A percentile compares a stretch with the other conserved stretches of the same genome.
Conservation (phyloP, 345 rosid genomes). For the Moricandia arvensis region DNA sequence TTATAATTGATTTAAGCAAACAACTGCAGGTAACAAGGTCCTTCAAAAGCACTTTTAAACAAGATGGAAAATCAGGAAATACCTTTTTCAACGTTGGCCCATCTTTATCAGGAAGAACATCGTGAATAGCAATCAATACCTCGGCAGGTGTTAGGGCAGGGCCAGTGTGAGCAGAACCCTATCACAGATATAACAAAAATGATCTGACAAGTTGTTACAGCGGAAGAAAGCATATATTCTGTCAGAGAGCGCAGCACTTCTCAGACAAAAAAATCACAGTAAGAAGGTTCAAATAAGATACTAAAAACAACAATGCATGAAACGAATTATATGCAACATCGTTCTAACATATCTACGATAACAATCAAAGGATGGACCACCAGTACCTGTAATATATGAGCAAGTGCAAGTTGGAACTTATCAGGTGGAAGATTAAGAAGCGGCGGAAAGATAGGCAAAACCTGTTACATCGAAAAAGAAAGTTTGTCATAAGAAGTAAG, state of each 20-base stretch:
- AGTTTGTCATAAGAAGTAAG: neutral
- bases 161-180: slow-evolving; percentile 99
- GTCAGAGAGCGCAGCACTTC: slow-evolving; percentile 6
- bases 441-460: slow-evolving; percentile 87
- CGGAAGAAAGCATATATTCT: neutral
- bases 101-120: slow-evolving; percentile 79
- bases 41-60: slow-evolving; percentile 23
- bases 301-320: neutral
- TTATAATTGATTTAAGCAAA: slow-evolving; percentile 22
- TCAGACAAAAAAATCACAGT: slow-evolving; percentile 2
- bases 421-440: slow-evolving; percentile 86
- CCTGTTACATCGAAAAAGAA: slow-evolving; percentile 46
- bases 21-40: slow-evolving; percentile 11
- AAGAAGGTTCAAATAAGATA: neutral
- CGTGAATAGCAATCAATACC: slow-evolving; percentile 94
- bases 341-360: neutral
- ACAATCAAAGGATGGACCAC: slow-evolving; percentile 4
- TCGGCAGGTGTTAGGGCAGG: slow-evolving; percentile 98
- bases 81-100: slow-evolving; percentile 87
- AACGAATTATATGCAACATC: slow-evolving; percentile 4
- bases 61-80: slow-evolving; percentile 22
- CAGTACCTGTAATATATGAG: slow-evolving; percentile 88
- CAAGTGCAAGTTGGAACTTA: slow-evolving; percentile 94
- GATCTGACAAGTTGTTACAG: slow-evolving; percentile 9
- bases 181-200: slow-evolving; percentile 35